These are phyloP conservation scores for Backusella luteola DNA, from an alignment of 192 early-diverging fungal species.

Conservation along the genomic window DNA sequence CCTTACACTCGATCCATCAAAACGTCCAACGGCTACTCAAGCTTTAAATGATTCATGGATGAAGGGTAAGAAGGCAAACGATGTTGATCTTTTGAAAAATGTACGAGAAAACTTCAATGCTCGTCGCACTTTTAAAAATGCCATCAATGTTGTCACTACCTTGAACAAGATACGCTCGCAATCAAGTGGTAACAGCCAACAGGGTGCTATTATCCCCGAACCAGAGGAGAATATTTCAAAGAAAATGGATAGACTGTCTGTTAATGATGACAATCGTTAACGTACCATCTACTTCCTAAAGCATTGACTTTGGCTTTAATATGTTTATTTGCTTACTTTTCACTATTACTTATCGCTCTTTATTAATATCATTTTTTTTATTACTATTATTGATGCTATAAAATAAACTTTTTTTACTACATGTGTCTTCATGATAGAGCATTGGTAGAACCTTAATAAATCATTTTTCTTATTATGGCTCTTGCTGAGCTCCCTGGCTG, in stretches of 20 bases:
- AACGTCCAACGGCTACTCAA: conserved; percentile 75
- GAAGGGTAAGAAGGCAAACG: conserved; percentile 50
- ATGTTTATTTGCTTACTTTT: too few species aligned
- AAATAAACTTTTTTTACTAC: too few species aligned
- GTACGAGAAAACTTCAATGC: conserved; percentile 81
- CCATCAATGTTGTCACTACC: conserved; percentile 60
- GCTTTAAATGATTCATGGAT: conserved; percentile 87
- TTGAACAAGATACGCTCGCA: conserved; percentile 46
- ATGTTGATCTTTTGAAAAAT: conserved; percentile 78
- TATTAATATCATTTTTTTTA: too few species aligned
- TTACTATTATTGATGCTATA: too few species aligned
- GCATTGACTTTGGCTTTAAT: too few species aligned
- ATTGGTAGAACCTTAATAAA: too few species aligned
- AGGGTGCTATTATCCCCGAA: neutral
- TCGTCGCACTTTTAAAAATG: conserved; percentile 58
- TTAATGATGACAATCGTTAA: neutral
- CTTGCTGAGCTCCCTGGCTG: too few species aligned
- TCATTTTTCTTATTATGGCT: too few species aligned
- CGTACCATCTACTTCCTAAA: too few species aligned
- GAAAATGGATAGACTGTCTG: neutral
- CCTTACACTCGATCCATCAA: conserved; percentile 61
- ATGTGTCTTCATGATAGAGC: too few species aligned
- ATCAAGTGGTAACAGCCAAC: neutral
- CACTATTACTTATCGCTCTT: too few species aligned
- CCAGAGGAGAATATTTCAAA: neutral